phyloP scores from a whole-genome alignment of 345 rosid genomes.

The Raphanus raphanistrum region DNA sequence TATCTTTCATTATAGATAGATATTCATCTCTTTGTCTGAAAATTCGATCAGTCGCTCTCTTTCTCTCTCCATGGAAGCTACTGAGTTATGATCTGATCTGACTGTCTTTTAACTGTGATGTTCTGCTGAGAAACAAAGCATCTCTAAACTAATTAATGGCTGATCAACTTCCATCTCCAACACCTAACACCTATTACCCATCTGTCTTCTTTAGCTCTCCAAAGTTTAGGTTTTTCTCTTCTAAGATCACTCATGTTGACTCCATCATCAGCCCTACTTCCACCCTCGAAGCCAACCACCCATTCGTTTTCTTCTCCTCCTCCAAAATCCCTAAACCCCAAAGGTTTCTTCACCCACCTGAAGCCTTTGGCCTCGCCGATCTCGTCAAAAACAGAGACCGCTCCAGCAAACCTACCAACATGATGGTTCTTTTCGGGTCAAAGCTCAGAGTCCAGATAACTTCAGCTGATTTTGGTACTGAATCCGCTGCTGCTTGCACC shows the following conservation, averaged over 20 bases:
- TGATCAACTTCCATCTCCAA: constrained; percentile 38
- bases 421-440: constrained; percentile 55
- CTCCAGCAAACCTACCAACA: constrained; percentile 40
- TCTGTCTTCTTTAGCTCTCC: constrained; percentile 50
- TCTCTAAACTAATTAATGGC: constrained; percentile 45
- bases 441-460: constrained; percentile 62
- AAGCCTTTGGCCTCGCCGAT: constrained; percentile 63
- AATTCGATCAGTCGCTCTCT: not conserved
- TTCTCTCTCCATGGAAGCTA: constrained; percentile 37
- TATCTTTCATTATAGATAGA: constrained; percentile 1
- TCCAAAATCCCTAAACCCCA: constrained; percentile 45
- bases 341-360: constrained; percentile 29
- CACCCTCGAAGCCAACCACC: constrained; percentile 50
- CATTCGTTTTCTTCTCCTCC: constrained; percentile 34
- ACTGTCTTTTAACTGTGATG: not conserved
- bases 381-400: constrained; percentile 41
- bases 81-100: constrained; percentile 37
- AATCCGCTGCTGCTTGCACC: constrained; percentile 28
- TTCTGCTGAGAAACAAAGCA: constrained; percentile 36
- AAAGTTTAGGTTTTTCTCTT: constrained; percentile 54
- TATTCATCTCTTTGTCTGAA: too few relatives aligned
- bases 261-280: constrained; percentile 58
- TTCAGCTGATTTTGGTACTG: constrained; percentile 54
- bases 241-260: constrained; percentile 46
- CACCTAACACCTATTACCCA: constrained; percentile 22